These are phyloP conservation scores for Colletotrichum horii DNA, from an alignment of 2,329 filamentous ascomycete species.

Conservation along the genomic window DNA sequence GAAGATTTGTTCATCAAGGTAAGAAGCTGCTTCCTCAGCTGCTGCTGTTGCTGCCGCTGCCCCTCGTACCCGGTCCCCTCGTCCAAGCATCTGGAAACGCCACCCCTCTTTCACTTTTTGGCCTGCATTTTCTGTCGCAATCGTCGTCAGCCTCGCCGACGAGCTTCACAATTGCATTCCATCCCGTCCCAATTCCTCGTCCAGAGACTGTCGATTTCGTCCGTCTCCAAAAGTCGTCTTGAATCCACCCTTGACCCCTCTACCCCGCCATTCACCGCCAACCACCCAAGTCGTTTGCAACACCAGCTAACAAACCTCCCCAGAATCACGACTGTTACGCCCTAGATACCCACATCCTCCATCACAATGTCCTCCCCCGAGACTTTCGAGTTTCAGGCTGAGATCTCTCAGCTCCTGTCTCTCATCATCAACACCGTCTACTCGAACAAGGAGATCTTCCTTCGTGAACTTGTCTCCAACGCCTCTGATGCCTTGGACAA, in stretches of 20 bases:
- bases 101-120: background rate
- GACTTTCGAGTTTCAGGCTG: constrained; percentile 99
- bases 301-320: constrained; percentile 1
- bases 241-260: background rate
- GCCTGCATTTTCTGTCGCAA: background rate
- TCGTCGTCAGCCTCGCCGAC: background rate
- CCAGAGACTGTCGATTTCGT: background rate
- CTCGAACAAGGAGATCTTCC: constrained; percentile 99
- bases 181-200: background rate
- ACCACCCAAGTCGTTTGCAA: constrained; percentile 15
- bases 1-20: constrained; percentile 21
- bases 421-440: constrained; percentile 99
- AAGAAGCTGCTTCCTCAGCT: background rate
- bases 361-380: constrained; percentile 75
- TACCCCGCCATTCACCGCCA: background rate
- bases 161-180: background rate
- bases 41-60: constrained; percentile 2
- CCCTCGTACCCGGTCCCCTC: background rate
- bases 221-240: background rate
- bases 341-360: constrained; percentile 21
- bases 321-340: constrained; percentile 21
- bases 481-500: constrained; percentile 99
- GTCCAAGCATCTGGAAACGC: background rate
- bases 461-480: constrained; percentile 98
- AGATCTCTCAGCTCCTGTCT: constrained; percentile 99